Evolutionary conservation across 2,329 filamentous ascomycete species (phyloP).

Genomic region (Macrophomina tecta): DNA sequence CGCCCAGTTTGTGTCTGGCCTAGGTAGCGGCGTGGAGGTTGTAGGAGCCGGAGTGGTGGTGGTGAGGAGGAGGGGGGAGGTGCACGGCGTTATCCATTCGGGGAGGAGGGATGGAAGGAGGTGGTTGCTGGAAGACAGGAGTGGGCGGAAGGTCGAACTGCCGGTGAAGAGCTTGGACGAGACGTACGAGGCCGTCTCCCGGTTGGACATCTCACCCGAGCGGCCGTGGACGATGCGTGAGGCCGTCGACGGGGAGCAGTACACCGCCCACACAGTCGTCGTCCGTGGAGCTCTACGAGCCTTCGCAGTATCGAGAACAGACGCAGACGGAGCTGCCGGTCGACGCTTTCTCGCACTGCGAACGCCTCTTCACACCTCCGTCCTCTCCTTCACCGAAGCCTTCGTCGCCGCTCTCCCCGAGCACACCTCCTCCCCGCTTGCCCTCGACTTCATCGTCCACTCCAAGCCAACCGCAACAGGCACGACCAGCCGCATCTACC

Average conservation of each 20-base stretch:
- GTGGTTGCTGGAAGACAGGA: neutral
- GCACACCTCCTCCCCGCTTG: neutral
- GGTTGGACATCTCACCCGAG: constrained; percentile 5
- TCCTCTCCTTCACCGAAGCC: constrained; percentile 3
- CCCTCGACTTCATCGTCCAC: constrained; percentile 12
- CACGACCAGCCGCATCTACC: constrained; percentile 6
- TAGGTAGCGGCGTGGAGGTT: neutral
- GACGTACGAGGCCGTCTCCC: constrained; percentile 17
- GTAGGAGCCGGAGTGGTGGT: neutral
- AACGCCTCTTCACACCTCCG: constrained; percentile 3
- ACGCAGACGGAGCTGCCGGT: neutral
- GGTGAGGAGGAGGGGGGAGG: constrained; percentile 13
- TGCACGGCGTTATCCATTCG: constrained; percentile 6
- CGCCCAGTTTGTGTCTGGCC: neutral
- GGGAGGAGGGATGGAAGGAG: neutral
- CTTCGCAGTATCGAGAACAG: constrained; percentile 7
- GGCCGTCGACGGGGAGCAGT: constrained; percentile 4
- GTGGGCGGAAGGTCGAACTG: neutral
- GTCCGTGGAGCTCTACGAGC: neutral
- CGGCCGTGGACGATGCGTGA: constrained; percentile 22
- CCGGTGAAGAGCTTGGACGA: constrained; percentile 1
- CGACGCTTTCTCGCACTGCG: neutral
- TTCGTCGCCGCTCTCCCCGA: constrained; percentile 15
- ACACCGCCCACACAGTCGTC: constrained; percentile 8
- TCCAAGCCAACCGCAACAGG: constrained; percentile 4